Percentiles rank a stretch among this genome's conserved stretches.
phyloP scores from a whole-genome alignment of 345 rosid genomes.

The Eucalyptus regnans region DNA sequence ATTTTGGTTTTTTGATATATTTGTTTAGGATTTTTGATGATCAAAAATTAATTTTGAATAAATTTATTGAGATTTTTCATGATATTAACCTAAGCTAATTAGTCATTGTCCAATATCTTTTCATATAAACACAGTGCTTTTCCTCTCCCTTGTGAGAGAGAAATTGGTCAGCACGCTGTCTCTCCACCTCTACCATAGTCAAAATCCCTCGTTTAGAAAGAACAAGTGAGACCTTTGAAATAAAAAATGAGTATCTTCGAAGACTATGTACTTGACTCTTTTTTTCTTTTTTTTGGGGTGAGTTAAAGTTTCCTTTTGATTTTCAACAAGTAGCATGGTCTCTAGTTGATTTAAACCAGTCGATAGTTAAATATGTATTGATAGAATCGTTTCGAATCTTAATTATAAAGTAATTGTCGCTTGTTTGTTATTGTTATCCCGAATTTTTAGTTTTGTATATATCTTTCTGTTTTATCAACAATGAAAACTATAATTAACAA shows the following conservation, averaged over 20 bases:
- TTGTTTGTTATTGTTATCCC: background rate
- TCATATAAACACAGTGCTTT: background rate
- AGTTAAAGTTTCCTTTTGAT: background rate
- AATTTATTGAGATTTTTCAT: too few species aligned
- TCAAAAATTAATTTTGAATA: too few species aligned
- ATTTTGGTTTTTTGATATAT: too few species aligned
- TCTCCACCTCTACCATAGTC: background rate
- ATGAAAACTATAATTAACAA: background rate
- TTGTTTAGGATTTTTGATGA: too few species aligned
- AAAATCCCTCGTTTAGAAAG: background rate
- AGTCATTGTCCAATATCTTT: background rate
- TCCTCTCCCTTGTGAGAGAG: background rate
- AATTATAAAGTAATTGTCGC: background rate
- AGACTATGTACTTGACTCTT: background rate
- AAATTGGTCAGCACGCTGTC: background rate
- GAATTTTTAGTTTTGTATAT: background rate
- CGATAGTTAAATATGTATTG: background rate
- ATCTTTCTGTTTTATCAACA: background rate
- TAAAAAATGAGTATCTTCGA: background rate
- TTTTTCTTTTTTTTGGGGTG: background rate
- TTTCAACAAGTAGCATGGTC: background rate
- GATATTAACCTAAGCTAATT: background rate
- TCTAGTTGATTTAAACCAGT: background rate
- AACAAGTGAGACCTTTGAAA: background rate
- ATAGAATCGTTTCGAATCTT: background rate